phyloP scores from a whole-genome alignment of 306 rosid species.

The Carpinus fangiana region DNA sequence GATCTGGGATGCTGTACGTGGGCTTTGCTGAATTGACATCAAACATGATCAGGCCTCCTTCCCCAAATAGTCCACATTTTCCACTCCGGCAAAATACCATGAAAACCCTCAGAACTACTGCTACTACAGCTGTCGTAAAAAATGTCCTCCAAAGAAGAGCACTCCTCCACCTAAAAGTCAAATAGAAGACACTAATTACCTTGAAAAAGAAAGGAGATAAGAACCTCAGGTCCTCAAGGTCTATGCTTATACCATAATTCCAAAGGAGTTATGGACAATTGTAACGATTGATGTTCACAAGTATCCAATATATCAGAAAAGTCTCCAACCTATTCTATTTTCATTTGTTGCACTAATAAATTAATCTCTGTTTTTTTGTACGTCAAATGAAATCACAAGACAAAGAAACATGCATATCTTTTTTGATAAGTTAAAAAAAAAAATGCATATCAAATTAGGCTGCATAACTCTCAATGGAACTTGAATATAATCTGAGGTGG shows the following conservation, averaged over 20 bases:
- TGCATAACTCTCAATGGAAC: neutral
- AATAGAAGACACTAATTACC: neutral
- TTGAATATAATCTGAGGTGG: neutral
- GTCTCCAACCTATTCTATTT: neutral
- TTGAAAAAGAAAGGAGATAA: neutral
- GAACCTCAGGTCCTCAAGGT: neutral
- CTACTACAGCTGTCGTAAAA: constrained; percentile 81
- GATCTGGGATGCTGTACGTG: constrained; percentile 44
- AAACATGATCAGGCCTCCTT: constrained; percentile 80
- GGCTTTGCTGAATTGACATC: constrained; percentile 56
- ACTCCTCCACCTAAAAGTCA: constrained; percentile 66
- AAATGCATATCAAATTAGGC: too few species aligned
- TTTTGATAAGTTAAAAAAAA: too few species aligned
- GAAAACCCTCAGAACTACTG: constrained; percentile 65
- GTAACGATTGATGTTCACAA: neutral
- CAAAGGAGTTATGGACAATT: neutral
- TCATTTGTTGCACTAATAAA: neutral
- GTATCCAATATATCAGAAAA: neutral
- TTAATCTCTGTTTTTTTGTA: neutral
- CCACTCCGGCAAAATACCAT: constrained; percentile 53
- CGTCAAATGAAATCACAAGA: neutral
- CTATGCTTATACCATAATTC: neutral
- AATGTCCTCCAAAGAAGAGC: constrained; percentile 87
- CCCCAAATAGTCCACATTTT: constrained; percentile 74
- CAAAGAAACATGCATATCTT: neutral